Conservation (phyloP, 768 basidiomycete genomes). For the Podaxis sp. region DNA sequence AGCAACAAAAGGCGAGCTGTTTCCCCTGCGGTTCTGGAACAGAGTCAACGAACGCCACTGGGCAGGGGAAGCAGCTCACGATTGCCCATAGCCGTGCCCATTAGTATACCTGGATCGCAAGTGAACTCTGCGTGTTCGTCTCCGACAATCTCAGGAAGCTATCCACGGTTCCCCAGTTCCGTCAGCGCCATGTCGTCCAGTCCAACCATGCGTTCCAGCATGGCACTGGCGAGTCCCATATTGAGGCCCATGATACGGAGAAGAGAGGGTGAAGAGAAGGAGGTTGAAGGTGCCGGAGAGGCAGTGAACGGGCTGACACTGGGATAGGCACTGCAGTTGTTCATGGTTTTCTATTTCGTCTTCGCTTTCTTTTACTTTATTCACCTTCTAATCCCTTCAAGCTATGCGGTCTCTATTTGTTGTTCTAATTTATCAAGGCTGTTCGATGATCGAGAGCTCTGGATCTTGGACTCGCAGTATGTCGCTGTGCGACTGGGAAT, state of each 20-base stretch:
- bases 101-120: conserved; percentile 54
- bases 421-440: not conserved
- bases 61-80: conserved; percentile 42
- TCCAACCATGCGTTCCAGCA: conserved; percentile 65
- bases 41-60: conserved; percentile 61
- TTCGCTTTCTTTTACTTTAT: not conserved
- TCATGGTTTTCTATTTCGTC: not conserved
- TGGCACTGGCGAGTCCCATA: conserved; percentile 76
- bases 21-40: conserved; percentile 60
- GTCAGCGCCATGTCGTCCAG: conserved; percentile 60
- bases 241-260: conserved; percentile 65
- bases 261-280: conserved; percentile 59
- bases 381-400: not conserved
- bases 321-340: conserved; percentile 24
- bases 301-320: conserved; percentile 65
- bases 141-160: conserved; percentile 58
- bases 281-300: conserved; percentile 78
- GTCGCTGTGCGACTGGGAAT: too few relatives aligned
- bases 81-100: conserved; percentile 67
- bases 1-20: conserved; percentile 80
- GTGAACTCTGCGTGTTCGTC: conserved; percentile 70
- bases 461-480: too few relatives aligned
- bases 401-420: not conserved
- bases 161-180: conserved; percentile 46
- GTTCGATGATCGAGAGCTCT: too few relatives aligned